Percentiles rank a stretch among this genome's conserved stretches.
phyloP scores from a whole-genome alignment of 495 filamentous ascomycete genomes.

The Penicillium daleae region DNA sequence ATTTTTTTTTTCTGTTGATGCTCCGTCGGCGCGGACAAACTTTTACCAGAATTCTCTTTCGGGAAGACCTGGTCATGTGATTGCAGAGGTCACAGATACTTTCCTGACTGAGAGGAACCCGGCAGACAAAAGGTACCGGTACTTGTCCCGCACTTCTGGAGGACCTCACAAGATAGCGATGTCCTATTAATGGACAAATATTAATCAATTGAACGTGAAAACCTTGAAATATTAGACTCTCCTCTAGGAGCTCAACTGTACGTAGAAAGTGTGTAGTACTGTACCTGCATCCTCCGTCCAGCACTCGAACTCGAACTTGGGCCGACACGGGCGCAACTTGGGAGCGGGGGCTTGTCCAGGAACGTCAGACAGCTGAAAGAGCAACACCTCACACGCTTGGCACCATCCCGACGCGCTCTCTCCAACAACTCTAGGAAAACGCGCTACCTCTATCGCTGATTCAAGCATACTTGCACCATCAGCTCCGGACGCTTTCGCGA shows the following conservation, averaged over 20 bases:
- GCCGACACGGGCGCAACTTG: slow-evolving; percentile 1
- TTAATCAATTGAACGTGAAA: not conserved
- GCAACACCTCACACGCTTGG: slow-evolving; percentile 25
- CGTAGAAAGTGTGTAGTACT: not conserved
- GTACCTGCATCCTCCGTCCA: not conserved
- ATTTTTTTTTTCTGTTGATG: slow-evolving; percentile 32
- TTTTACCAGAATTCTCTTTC: slow-evolving; percentile 20
- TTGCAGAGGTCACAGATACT: not conserved
- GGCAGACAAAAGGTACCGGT: not conserved
- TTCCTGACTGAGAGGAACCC: not conserved
- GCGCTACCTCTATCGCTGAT: not conserved
- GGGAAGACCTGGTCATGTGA: slow-evolving; percentile 20
- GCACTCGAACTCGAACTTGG: not conserved
- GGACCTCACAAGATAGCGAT: not conserved
- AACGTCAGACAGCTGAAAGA: slow-evolving; percentile 31
- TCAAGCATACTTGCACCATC: not conserved
- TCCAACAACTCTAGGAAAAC: slow-evolving; percentile 6
- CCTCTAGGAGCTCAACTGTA: not conserved
- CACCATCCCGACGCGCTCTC: slow-evolving; percentile 26
- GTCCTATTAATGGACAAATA: not conserved
- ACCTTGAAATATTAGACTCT: not conserved
- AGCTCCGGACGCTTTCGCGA: not conserved
- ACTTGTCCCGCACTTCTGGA: not conserved
- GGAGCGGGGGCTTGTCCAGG: slow-evolving; percentile 17
- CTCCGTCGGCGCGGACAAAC: slow-evolving; percentile 33